These are phyloP conservation scores for Pogostemon cablin DNA, from an alignment of 257 asterid species.

Conservation along the genomic window DNA sequence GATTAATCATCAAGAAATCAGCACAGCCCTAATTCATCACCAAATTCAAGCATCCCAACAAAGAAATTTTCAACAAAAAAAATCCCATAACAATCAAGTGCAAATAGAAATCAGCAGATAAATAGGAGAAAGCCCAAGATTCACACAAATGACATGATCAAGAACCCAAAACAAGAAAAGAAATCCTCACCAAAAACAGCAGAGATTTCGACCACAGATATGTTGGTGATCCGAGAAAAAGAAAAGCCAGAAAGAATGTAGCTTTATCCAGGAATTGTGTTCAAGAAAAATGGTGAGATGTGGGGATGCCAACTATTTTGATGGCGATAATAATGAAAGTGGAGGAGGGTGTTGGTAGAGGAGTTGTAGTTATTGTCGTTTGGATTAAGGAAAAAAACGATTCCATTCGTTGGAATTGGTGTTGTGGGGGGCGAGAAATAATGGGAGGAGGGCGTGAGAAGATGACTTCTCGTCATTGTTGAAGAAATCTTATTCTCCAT, in stretches of 20 bases:
- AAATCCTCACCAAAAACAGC: constrained; percentile 43
- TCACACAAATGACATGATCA: constrained; percentile 37
- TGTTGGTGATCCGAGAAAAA: constrained; percentile 7
- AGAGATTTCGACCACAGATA: constrained; percentile 40
- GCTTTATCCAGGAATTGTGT: neutral
- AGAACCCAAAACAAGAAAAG: constrained; percentile 17
- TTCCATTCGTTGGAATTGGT: constrained; percentile 56
- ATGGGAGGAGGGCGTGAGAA: constrained; percentile 37
- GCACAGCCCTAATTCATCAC: neutral
- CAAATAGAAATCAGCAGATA: constrained; percentile 11
- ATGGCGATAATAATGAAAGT: constrained; percentile 40
- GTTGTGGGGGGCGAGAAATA: constrained; percentile 32
- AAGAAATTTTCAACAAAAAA: neutral
- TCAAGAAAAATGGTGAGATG: constrained; percentile 31
- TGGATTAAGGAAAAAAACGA: constrained; percentile 53
- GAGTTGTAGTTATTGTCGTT: constrained; percentile 45
- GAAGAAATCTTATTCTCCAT: constrained; percentile 56
- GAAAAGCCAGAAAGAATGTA: constrained; percentile 22
- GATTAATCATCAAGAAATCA: constrained; percentile 25
- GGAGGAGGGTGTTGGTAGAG: constrained; percentile 48
- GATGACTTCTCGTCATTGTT: constrained; percentile 48
- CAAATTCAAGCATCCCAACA: constrained; percentile 27
- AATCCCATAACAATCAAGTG: neutral
- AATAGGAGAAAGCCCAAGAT: constrained; percentile 23
- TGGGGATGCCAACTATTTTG: constrained; percentile 31